Percentiles rank a stretch among this genome's conserved stretches.
Evolutionary conservation across 345 rosid species (phyloP).

Genomic region (Hibiscus syriacus): DNA sequence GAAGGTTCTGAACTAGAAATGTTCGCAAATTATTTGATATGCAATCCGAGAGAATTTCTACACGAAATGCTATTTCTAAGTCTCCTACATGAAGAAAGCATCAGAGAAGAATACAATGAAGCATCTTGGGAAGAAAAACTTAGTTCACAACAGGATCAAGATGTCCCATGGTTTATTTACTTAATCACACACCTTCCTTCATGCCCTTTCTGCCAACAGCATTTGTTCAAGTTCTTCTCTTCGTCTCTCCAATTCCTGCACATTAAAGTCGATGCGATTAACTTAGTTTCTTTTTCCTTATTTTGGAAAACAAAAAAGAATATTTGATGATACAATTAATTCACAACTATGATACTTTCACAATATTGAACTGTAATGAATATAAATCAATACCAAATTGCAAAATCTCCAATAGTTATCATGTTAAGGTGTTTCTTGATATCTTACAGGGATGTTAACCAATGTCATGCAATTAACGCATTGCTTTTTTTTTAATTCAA

Average conservation of each 20-base stretch:
- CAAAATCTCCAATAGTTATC: neutral
- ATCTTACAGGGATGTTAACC: neutral
- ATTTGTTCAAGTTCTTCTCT: slow-evolving; percentile 84
- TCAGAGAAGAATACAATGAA: neutral
- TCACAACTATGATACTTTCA: neutral
- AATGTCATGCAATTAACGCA: neutral
- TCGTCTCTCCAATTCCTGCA: slow-evolving; percentile 73
- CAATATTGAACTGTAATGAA: neutral
- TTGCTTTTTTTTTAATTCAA: neutral
- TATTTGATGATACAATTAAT: neutral
- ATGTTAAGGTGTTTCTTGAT: neutral
- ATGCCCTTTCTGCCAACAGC: slow-evolving; percentile 46
- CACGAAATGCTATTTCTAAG: neutral
- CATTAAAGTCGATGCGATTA: neutral
- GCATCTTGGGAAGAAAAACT: neutral
- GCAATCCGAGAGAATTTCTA: neutral
- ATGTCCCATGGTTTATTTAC: neutral
- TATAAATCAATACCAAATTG: neutral
- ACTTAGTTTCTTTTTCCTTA: neutral
- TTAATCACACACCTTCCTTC: slow-evolving; percentile 10
- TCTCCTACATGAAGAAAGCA: neutral
- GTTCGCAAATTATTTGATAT: neutral
- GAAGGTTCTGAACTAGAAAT: neutral
- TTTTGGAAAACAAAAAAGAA: neutral
- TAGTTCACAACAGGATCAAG: neutral